Evolutionary conservation across 225 moss, liverwort and hornwort genomes (phyloP).

Genomic region (Ulota crispa): DNA sequence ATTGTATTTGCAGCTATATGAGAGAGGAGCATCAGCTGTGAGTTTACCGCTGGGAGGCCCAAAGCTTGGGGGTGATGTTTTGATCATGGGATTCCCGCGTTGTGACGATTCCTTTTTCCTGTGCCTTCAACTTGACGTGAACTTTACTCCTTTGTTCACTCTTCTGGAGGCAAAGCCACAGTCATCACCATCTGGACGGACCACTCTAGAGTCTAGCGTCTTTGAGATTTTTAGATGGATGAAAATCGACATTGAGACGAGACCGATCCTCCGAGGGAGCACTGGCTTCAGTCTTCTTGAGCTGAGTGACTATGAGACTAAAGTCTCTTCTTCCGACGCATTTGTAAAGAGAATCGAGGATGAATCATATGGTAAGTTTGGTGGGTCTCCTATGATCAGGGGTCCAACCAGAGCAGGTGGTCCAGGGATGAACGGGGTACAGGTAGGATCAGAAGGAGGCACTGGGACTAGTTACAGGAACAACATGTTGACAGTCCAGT

Average conservation of each 20-base stretch:
- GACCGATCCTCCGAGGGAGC: constrained; percentile 71
- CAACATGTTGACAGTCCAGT: constrained; percentile 42
- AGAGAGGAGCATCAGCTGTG: constrained; percentile 71
- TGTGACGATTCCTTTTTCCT: constrained; percentile 85
- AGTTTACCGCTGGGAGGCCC: constrained; percentile 66
- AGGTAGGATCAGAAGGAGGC: constrained; percentile 62
- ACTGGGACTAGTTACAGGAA: constrained; percentile 22
- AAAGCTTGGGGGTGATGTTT: constrained; percentile 67
- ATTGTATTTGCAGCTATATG: constrained; percentile 72
- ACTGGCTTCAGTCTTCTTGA: constrained; percentile 78
- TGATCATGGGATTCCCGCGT: constrained; percentile 92
- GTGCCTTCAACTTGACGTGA: constrained; percentile 78
- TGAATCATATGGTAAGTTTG: constrained; percentile 51
- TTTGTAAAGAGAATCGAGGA: constrained; percentile 44
- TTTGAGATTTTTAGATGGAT: constrained; percentile 71
- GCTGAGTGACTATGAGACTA: constrained; percentile 52
- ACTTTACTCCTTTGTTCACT: constrained; percentile 81
- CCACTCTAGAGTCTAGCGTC: constrained; percentile 63
- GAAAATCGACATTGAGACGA: constrained; percentile 78
- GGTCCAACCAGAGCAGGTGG: constrained; percentile 53
- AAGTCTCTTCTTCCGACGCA: constrained; percentile 36
- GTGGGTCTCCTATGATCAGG: constrained; percentile 37
- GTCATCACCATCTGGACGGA: constrained; percentile 41
- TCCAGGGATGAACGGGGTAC: constrained; percentile 52
- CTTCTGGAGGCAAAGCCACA: constrained; percentile 81